Evolutionary conservation across 2,329 filamentous ascomycete species (phyloP).

Genomic region (Botryotinia convoluta): DNA sequence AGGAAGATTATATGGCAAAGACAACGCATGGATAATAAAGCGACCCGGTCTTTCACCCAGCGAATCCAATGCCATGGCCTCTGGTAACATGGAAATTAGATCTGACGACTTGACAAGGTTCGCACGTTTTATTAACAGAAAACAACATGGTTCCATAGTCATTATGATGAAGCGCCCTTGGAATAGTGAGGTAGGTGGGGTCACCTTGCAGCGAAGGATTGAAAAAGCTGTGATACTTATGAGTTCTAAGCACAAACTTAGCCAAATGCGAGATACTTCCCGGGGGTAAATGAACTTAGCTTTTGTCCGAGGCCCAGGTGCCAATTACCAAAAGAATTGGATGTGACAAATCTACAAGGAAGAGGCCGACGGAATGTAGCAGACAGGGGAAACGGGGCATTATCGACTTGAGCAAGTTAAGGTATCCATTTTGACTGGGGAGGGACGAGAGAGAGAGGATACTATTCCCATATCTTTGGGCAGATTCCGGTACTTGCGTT

Average conservation of each 20-base stretch:
- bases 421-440: neutral
- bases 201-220: conserved; percentile 14
- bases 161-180: conserved; percentile 14
- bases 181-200: conserved; percentile 8
- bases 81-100: conserved; percentile 26
- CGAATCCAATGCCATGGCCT: conserved; percentile 28
- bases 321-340: conserved; percentile 11
- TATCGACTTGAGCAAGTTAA: neutral
- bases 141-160: conserved; percentile 4
- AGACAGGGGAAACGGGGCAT: neutral
- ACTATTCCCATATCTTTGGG: neutral
- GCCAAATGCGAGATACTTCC: conserved; percentile 14
- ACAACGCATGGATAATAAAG: conserved; percentile 20
- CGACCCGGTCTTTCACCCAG: conserved; percentile 14
- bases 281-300: conserved; percentile 7
- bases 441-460: neutral
- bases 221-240: conserved; percentile 19
- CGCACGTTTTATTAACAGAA: conserved; percentile 24
- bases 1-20: conserved; percentile 9
- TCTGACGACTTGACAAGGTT: conserved; percentile 27
- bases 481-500: neutral
- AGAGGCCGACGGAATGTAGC: neutral
- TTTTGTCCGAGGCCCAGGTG: conserved; percentile 6
- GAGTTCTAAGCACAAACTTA: conserved; percentile 19
- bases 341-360: neutral